Evolutionary conservation across 805 yeast species (phyloP).

Genomic region (Nakazawaea sp.): DNA sequence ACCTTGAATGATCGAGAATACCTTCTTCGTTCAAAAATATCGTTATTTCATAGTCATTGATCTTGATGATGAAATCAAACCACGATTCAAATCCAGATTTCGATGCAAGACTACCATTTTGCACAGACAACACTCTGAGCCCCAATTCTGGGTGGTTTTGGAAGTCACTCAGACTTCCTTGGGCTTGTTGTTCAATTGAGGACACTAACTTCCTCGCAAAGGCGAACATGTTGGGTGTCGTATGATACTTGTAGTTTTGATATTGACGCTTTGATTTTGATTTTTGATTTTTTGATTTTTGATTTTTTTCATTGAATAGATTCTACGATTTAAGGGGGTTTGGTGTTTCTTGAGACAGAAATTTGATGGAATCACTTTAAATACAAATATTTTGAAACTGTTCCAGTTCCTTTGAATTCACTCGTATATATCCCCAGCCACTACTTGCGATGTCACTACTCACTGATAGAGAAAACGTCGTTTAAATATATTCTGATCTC

Average conservation of each 20-base stretch:
- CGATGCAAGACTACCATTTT: constrained; percentile 37
- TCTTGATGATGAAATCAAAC: constrained; percentile 81
- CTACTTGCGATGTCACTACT: not conserved
- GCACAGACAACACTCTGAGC: constrained; percentile 49
- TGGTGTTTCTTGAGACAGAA: too few species aligned
- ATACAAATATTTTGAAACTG: too few species aligned
- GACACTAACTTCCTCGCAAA: constrained; percentile 60
- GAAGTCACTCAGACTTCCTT: constrained; percentile 21
- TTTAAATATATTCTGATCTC: constrained; percentile 4
- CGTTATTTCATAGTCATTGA: constrained; percentile 61
- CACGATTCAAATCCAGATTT: constrained; percentile 66
- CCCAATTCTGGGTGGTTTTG: constrained; percentile 36
- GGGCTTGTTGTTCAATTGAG: constrained; percentile 35
- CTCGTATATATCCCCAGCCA: too few species aligned
- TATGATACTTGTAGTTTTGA: too few species aligned
- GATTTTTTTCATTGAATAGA: too few species aligned
- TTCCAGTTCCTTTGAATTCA: too few species aligned
- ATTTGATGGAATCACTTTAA: too few species aligned
- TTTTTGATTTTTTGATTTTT: too few species aligned
- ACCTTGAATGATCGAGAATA: constrained; percentile 10
- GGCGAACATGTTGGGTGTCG: too few species aligned
- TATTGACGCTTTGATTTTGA: too few species aligned
- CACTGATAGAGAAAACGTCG: too few species aligned
- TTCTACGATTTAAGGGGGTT: too few species aligned
- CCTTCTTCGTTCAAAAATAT: constrained; percentile 12